phyloP scores from a whole-genome alignment of 768 basidiomycete species.

The Tricholoma sp. region DNA sequence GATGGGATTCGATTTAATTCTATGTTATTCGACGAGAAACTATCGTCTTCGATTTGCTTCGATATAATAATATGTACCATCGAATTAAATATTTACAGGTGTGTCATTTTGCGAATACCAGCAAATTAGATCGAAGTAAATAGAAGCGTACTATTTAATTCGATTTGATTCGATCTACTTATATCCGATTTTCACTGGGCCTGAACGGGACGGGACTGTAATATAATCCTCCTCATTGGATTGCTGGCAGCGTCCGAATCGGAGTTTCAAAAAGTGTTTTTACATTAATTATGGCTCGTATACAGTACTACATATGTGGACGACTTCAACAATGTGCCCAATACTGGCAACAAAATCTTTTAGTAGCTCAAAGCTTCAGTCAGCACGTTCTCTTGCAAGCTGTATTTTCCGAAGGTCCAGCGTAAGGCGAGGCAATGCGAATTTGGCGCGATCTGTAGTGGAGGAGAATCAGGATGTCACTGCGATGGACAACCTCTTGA shows the following conservation, averaged over 20 bases:
- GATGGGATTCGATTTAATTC: background rate
- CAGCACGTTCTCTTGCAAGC: background rate
- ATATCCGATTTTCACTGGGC: background rate
- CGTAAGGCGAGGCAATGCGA: background rate
- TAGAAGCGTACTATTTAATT: background rate
- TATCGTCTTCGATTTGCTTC: background rate
- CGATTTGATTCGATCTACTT: background rate
- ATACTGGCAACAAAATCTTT: too few relatives aligned
- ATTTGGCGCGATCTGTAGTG: slow-evolving; percentile 22
- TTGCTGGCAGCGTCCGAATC: too few relatives aligned
- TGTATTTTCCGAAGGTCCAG: background rate
- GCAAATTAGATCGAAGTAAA: too few relatives aligned
- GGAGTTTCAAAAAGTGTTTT: too few relatives aligned
- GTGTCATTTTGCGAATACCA: too few relatives aligned
- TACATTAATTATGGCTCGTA: too few relatives aligned
- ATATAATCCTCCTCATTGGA: too few relatives aligned
- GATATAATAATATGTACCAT: background rate
- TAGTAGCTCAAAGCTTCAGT: too few relatives aligned
- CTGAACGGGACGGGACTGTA: too few relatives aligned
- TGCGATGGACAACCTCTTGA: slow-evolving; percentile 52
- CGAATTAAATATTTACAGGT: background rate
- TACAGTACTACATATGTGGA: too few relatives aligned
- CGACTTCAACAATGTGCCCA: too few relatives aligned
- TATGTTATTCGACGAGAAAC: background rate
- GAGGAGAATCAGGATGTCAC: slow-evolving; percentile 57